Base-by-base conservation (phyloP, 768 basidiomycete genomes). In the Pulveroboletus sp. region DNA sequence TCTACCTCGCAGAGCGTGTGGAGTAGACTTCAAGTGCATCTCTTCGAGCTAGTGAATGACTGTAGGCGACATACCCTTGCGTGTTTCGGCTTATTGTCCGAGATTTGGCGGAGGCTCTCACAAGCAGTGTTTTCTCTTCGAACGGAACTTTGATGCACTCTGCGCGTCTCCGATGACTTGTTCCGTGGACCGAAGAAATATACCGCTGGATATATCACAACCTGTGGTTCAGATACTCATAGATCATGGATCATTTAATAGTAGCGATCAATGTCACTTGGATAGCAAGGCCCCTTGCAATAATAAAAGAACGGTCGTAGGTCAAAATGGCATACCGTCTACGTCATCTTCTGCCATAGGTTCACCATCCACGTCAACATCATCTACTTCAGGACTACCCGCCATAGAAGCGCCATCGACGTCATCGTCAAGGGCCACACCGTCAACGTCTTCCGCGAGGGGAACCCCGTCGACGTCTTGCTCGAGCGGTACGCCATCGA, bases 401-500 rank as follows among this genome's bases (percentile, higher is more conserved):
- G 45, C 47, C 54, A 77, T 60, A 7, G 73, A 70, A 31, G 59
- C 63, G 9, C 75, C 76, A 30, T 75, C 73, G 14, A 72, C 45
- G 41, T 74, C 73, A 17, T 64, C 69, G 23, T 57, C 56, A 23
- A 70, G 49, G 16, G 63, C 56, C 47, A 57, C 51, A 26, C 66
- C 56, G 44, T 69, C 64, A 46, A 59, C 58, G 22, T 62, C 53
- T 20, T 54, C 50, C 16, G 55, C 51, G 44, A 77, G 61, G 4
- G 72, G 70, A 23, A 56, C 68, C 0, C 74, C 76, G 30, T 74
- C 72, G 12, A 71, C 37, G 30, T 72, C 73, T 30, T 59, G 59
- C n/a, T 68, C 69, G 45, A 75, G 59, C 4, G 73, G 65, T 13
- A 74, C 70, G 2, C 79, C 81, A 55, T 81, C 80, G 10, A 79